These are phyloP conservation scores for Isoetes taiwanensis DNA, from an alignment of 75 land plant genomes.

Conservation along the genomic window DNA sequence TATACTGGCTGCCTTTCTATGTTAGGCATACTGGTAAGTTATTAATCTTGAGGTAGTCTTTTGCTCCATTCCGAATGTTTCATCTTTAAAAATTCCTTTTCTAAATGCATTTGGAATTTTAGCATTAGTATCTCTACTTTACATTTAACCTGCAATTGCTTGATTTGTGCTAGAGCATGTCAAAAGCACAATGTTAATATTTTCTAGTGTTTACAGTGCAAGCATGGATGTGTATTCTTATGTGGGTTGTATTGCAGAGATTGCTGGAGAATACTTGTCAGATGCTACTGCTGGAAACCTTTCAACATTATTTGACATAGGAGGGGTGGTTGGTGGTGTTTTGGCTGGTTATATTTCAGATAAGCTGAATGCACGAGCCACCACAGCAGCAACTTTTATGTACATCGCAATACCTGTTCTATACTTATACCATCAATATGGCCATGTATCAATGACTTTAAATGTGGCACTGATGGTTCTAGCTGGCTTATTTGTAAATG, in stretches of 20 bases:
- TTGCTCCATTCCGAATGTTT: neutral
- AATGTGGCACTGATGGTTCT: constrained; percentile 56
- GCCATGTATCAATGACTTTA: constrained; percentile 26
- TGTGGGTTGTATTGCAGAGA: constrained; percentile 40
- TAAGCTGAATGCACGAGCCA: constrained; percentile 58
- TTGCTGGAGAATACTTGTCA: constrained; percentile 40
- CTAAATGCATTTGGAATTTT: too few relatives aligned
- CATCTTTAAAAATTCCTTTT: neutral
- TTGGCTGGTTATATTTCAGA: constrained; percentile 73
- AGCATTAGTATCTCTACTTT: too few relatives aligned
- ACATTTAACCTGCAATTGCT: neutral
- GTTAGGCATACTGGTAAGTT: constrained; percentile 48
- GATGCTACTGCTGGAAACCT: constrained; percentile 45
- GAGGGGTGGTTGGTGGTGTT: constrained; percentile 72
- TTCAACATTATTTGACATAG: constrained; percentile 71
- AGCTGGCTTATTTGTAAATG: constrained; percentile 65
- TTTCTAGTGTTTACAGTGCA: neutral
- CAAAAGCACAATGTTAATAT: neutral
- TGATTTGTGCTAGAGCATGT: neutral
- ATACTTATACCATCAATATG: constrained; percentile 44
- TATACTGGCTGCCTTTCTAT: constrained; percentile 71
- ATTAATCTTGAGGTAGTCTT: neutral
- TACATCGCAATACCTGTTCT: constrained; percentile 58
- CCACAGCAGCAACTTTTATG: constrained; percentile 48
- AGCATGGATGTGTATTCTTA: too few relatives aligned